Conservation (phyloP, 305 asterid genomes). For the Solanum hybrid region DNA sequence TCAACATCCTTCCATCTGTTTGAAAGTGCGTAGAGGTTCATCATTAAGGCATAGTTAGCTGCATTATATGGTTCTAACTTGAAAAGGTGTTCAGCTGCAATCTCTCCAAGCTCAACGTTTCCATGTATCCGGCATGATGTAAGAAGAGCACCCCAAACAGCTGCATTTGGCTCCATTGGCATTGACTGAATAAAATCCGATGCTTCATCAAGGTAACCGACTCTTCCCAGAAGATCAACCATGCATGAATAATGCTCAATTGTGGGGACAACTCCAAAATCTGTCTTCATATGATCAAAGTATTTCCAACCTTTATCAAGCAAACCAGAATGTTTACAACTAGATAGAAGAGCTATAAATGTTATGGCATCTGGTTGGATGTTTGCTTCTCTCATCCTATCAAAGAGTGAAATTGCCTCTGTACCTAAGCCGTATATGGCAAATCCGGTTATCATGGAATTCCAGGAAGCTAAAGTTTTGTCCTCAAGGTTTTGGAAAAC, state of each 20-base stretch:
- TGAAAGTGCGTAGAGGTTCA: slow-evolving; percentile 42
- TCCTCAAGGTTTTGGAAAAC: slow-evolving; percentile 23
- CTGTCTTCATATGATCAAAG: slow-evolving; percentile 35
- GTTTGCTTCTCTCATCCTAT: slow-evolving; percentile 27
- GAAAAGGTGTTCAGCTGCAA: slow-evolving; percentile 43
- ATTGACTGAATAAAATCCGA: slow-evolving; percentile 42
- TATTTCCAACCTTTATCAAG: slow-evolving; percentile 42
- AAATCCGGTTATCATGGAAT: slow-evolving; percentile 44
- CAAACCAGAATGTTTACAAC: slow-evolving; percentile 43
- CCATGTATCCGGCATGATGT: slow-evolving; percentile 32
- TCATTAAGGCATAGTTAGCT: slow-evolving; percentile 42
- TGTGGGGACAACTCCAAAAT: slow-evolving; percentile 33
- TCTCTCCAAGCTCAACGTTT: slow-evolving; percentile 37
- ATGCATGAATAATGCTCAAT: slow-evolving; percentile 55
- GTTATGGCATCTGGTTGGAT: slow-evolving; percentile 49
- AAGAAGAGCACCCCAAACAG: slow-evolving; percentile 51
- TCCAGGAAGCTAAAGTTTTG: slow-evolving; percentile 43
- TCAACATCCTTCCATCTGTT: slow-evolving; percentile 33
- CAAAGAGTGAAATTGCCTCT: slow-evolving; percentile 38
- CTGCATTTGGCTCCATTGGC: slow-evolving; percentile 42
- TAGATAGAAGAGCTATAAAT: slow-evolving; percentile 45
- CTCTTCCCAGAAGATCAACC: slow-evolving; percentile 60
- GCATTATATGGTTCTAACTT: slow-evolving; percentile 43
- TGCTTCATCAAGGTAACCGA: slow-evolving; percentile 57
- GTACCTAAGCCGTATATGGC: slow-evolving; percentile 31